These are phyloP conservation scores for Sporothrix phasma DNA, from an alignment of 2,329 filamentous ascomycete species.

Conservation along the genomic window DNA sequence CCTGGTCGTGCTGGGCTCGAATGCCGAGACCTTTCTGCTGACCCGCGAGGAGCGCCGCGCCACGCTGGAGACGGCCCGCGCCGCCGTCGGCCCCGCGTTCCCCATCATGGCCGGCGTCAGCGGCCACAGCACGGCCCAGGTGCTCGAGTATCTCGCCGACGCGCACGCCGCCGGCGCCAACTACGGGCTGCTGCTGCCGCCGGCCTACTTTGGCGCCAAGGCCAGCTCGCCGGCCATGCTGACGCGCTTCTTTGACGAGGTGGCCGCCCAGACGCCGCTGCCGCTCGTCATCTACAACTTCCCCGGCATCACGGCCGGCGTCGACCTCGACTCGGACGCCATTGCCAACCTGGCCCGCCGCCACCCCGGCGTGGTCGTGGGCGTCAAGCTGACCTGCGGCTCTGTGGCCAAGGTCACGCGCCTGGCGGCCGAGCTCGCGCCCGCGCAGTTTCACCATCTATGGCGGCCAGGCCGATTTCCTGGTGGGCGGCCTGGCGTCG, in stretches of 20 bases:
- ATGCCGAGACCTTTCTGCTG: constrained; percentile 28
- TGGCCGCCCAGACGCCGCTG: constrained; percentile 41
- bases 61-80: constrained; percentile 46
- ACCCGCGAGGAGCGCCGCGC: constrained; percentile 27
- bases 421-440: constrained; percentile 40
- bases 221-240: constrained; percentile 48
- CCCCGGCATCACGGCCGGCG: constrained; percentile 56
- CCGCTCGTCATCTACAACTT: constrained; percentile 60
- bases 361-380: constrained; percentile 19
- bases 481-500: constrained; percentile 48
- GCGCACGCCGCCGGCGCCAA: constrained; percentile 51
- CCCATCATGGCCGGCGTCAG: constrained; percentile 55
- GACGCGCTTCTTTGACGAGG: constrained; percentile 48
- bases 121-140: constrained; percentile 55
- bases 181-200: constrained; percentile 51
- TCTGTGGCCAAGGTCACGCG: constrained; percentile 62
- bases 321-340: constrained; percentile 56
- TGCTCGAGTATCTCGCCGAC: constrained; percentile 48
- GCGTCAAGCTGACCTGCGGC: constrained; percentile 48
- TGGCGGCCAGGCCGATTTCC: constrained; percentile 64
- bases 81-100: constrained; percentile 41
- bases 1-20: constrained; percentile 27
- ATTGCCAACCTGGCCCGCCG: constrained; percentile 41
- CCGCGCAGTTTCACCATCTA: constrained; percentile 55
- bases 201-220: constrained; percentile 53